phyloP scores from a whole-genome alignment of 2,329 filamentous ascomycete species.

The Cylindrodendrum hubeiense region DNA sequence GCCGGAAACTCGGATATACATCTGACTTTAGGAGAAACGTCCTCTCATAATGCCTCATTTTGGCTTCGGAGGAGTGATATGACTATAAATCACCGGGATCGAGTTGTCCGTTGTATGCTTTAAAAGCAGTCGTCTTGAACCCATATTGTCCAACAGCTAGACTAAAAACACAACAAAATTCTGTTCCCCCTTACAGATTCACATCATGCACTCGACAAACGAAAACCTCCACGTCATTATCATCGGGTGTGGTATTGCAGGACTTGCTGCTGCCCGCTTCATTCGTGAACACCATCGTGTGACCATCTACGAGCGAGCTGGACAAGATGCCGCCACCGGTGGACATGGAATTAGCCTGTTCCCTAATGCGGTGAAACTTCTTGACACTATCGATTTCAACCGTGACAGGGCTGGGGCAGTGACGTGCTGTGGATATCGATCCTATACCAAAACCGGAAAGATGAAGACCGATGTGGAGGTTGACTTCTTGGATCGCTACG shows the following conservation, averaged over 20 bases:
- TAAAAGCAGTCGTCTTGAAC: background rate
- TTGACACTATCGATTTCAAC: constrained; percentile 13
- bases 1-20: too few species aligned
- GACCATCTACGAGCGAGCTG: constrained; percentile 20
- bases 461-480: constrained; percentile 15
- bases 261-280: constrained; percentile 16
- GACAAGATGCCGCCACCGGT: constrained; percentile 15
- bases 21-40: too few species aligned
- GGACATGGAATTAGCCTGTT: constrained; percentile 21
- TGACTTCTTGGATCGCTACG: constrained; percentile 11
- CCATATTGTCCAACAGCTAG: too few species aligned
- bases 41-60: too few species aligned
- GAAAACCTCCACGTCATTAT: constrained; percentile 18
- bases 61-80: too few species aligned
- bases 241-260: constrained; percentile 13
- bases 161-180: background rate
- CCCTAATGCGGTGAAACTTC: constrained; percentile 17
- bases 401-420: constrained; percentile 5
- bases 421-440: constrained; percentile 1
- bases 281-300: constrained; percentile 13
- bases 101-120: too few species aligned
- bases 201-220: constrained; percentile 1
- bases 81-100: too few species aligned
- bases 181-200: background rate
- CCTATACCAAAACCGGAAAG: constrained; percentile 10